phyloP scores from a whole-genome alignment of 2,329 filamentous ascomycete species.

The Bipolaris victoriae region DNA sequence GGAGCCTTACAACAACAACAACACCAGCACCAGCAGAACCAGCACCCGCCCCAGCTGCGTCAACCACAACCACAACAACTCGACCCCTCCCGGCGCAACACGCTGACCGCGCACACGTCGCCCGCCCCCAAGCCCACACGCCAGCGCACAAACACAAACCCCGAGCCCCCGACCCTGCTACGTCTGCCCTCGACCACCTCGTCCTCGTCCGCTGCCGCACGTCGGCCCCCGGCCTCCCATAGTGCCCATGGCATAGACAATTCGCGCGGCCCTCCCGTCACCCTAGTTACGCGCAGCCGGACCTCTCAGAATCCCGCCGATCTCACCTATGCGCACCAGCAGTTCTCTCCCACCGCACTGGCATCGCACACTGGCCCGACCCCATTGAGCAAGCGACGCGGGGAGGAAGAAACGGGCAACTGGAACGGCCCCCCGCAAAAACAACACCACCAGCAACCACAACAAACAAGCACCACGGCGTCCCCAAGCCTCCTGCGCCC shows the following conservation, averaged over 20 bases:
- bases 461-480: conserved; percentile 21
- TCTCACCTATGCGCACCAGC: conserved; percentile 38
- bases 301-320: conserved; percentile 36
- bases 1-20: conserved; percentile 19
- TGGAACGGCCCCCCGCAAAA: conserved; percentile 26
- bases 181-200: conserved; percentile 40
- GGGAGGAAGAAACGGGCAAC: conserved; percentile 15
- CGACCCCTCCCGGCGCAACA: conserved; percentile 8
- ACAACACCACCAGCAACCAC: conserved; percentile 6
- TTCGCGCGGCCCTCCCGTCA: conserved; percentile 57
- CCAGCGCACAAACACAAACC: conserved; percentile 35
- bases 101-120: conserved; percentile 21
- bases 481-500: background rate
- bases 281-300: conserved; percentile 52
- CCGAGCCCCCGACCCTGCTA: conserved; percentile 34
- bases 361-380: conserved; percentile 33
- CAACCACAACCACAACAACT: conserved; percentile 12
- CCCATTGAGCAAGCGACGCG: conserved; percentile 23
- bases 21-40: background rate
- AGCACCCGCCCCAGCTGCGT: background rate
- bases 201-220: conserved; percentile 31
- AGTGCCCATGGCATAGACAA: conserved; percentile 59
- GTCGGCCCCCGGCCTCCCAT: conserved; percentile 55
- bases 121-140: conserved; percentile 24
- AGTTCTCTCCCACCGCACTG: conserved; percentile 31